A percentile compares a stretch with the other conserved stretches of the same genome.
phyloP scores from a whole-genome alignment of 192 early-diverging fungal genomes.

The Chytriomyces sp. region DNA sequence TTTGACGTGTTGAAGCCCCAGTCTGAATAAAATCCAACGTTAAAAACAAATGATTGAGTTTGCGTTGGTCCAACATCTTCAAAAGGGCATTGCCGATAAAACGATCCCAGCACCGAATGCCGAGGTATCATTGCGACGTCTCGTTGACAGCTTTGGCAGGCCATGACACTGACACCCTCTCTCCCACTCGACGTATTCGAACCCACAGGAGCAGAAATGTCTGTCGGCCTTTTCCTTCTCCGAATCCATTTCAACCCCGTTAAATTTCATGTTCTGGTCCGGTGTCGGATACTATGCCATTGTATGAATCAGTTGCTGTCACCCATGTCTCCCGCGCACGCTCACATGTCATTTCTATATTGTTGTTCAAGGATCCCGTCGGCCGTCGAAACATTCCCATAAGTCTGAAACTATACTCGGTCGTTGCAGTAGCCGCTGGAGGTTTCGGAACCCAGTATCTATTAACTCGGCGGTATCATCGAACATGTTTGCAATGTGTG shows the following conservation, averaged over 20 bases:
- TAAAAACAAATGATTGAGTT: slow-evolving; percentile 14
- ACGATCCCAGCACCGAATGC: neutral
- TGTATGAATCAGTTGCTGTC: too few relatives aligned
- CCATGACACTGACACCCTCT: neutral
- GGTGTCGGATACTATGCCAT: slow-evolving; percentile 21
- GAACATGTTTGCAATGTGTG: slow-evolving; percentile 17
- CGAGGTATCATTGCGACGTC: neutral
- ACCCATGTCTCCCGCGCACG: neutral
- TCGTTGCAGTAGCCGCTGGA: slow-evolving; percentile 14
- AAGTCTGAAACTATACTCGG: neutral
- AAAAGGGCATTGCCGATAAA: slow-evolving; percentile 12
- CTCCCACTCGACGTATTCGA: neutral
- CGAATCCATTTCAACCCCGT: slow-evolving; percentile 1
- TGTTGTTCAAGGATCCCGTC: slow-evolving; percentile 27
- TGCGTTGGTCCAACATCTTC: slow-evolving; percentile 1
- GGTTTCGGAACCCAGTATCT: slow-evolving; percentile 3
- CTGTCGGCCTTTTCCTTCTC: neutral
- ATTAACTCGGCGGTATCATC: slow-evolving; percentile 5
- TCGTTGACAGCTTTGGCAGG: too few relatives aligned
- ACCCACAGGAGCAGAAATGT: neutral
- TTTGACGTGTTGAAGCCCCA: neutral
- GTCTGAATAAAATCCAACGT: neutral
- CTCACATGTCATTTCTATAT: too few relatives aligned
- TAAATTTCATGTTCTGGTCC: slow-evolving; percentile 27
- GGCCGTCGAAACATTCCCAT: slow-evolving; percentile 11